Evolutionary conservation across 257 asterid species (phyloP), one percentile per base, ranked within the genome.

Genomic region (Avicennia marina): DNA sequence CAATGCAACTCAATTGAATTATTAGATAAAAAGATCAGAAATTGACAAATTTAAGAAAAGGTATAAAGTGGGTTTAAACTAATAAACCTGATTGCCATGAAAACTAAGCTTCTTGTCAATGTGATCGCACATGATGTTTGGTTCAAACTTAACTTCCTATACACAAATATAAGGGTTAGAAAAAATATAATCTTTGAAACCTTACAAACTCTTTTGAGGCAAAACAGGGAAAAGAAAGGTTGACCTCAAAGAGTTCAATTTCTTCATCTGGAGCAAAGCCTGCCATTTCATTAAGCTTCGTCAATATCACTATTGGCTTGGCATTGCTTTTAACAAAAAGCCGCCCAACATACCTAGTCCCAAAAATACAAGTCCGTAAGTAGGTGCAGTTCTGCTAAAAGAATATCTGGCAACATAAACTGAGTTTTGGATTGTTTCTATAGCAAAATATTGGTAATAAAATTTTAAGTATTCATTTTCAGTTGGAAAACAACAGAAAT

Each of bases 91-190:
- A 76, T 91, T 84, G 33, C 42, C 67, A 11, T 83, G 82, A 63
- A 93, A 93, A 61, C 96, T 68, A 66, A 78, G 67, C 70, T 73
- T 78, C 65, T 63, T 82, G 62, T 89, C 95, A 67, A 93, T 88
- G 55, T 81, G 85, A 64, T 86, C 99, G 57, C 99, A 93, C 99
- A 93, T 93, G 66, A 93, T 94, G 66, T 76, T 52, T 31, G 99
- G 96, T 78, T 89, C 99, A 69, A 80, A 93, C 62, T 86, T 93
- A 45, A 93, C 82, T 74, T 93, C 98, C 97, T 93, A 75, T 32
- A 62, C 6, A 59, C 2, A 36, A 50, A 65, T 27, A 12, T 36
- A 6, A 33, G 42, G 18, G 32, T 31, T 19, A 48, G n/a, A n/a
- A 11, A 5, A 50, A 31, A 42, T 19, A 22, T 5, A 17, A 53